Conservation (phyloP, 805 yeast species). For the Metschnikowia henanensis region DNA sequence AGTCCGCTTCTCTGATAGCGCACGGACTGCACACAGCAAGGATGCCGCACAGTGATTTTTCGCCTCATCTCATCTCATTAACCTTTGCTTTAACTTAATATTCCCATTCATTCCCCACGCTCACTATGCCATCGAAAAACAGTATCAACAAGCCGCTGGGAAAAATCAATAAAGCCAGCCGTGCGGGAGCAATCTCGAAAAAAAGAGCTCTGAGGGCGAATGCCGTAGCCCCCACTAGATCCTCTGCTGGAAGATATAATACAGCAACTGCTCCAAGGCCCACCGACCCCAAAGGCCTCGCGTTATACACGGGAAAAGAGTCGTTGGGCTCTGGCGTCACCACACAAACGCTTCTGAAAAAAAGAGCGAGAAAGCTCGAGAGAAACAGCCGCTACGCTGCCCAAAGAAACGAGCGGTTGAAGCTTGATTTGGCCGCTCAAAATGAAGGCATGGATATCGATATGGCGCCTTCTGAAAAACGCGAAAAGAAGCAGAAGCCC, state of each 20-base stretch:
- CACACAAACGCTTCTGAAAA: conserved; percentile 67
- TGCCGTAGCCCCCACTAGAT: conserved; percentile 43
- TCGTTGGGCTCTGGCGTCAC: conserved; percentile 41
- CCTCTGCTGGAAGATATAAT: conserved; percentile 38
- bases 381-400: conserved; percentile 75
- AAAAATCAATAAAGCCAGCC: conserved; percentile 50
- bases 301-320: conserved; percentile 40
- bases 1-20: not conserved
- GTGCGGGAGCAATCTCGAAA: conserved; percentile 49
- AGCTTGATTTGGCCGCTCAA: conserved; percentile 49
- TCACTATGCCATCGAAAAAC: conserved; percentile 83
- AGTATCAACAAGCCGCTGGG: conserved; percentile 79
- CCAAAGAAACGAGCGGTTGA: conserved; percentile 49
- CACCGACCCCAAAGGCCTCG: conserved; percentile 40
- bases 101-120: not conserved
- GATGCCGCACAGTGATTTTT: not conserved
- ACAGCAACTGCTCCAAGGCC: conserved; percentile 34
- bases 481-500: conserved; percentile 21
- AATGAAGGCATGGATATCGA: conserved; percentile 55
- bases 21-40: not conserved
- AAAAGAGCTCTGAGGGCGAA: conserved; percentile 55
- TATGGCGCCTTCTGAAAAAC: conserved; percentile 23
- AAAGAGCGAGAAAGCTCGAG: conserved; percentile 74
- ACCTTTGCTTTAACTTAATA: not conserved
- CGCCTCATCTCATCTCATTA: conserved; percentile 12